Conservation (phyloP, 768 basidiomycete genomes). For the Lepiota venenata region DNA sequence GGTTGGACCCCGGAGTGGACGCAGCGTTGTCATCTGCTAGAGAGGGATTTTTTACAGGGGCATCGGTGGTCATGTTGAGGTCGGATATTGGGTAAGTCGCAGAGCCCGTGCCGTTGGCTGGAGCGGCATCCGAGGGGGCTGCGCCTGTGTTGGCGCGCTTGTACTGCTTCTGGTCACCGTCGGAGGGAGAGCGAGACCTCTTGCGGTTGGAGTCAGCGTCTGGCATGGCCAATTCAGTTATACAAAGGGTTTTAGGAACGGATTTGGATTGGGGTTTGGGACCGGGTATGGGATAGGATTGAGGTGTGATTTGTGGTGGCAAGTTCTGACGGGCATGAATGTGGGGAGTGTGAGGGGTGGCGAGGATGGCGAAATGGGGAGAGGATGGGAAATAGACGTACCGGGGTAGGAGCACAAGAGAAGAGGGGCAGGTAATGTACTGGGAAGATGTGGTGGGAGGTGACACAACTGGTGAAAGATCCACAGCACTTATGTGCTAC, state of each 20-base stretch:
- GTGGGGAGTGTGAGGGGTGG: constrained; percentile 56
- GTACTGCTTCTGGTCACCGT: constrained; percentile 75
- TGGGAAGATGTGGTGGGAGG: constrained; percentile 12
- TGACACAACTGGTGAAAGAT: constrained; percentile 9
- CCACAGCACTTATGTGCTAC: constrained; percentile 10
- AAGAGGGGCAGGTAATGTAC: constrained; percentile 1
- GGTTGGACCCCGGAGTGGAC: constrained; percentile 39
- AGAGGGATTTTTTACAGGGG: constrained; percentile 35
- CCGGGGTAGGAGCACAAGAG: constrained; percentile 17
- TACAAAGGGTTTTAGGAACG: constrained; percentile 23
- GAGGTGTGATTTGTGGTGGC: constrained; percentile 20
- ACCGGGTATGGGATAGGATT: constrained; percentile 38
- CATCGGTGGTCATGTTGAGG: constrained; percentile 65
- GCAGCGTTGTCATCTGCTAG: constrained; percentile 53
- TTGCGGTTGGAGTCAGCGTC: constrained; percentile 83
- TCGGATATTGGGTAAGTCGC: constrained; percentile 44
- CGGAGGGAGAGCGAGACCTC: constrained; percentile 83
- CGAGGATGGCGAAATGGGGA: constrained; percentile 44
- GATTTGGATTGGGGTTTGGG: constrained; percentile 35
- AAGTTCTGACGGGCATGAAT: constrained; percentile 52
- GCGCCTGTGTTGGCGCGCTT: constrained; percentile 85
- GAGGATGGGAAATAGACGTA: constrained; percentile 23
- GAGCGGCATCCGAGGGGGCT: constrained; percentile 61
- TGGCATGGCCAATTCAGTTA: constrained; percentile 75
- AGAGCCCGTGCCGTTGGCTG: constrained; percentile 44